A percentile compares a stretch with the other conserved stretches of the same genome.
phyloP scores from a whole-genome alignment of 768 basidiomycete species.

The Leucocoprinus sp. region DNA sequence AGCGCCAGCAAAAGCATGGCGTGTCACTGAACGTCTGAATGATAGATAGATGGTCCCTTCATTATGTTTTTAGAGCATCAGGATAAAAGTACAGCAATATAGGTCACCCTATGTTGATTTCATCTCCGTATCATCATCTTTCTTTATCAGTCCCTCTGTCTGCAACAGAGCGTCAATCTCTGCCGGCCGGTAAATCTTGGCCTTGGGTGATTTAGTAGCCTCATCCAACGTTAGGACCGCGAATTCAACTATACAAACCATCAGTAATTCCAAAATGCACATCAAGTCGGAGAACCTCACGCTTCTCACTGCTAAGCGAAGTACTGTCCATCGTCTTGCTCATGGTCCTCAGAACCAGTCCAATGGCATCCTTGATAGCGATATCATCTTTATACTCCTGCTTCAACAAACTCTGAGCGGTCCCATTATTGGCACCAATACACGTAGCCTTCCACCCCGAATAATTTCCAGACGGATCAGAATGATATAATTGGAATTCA shows the following conservation, averaged over 20 bases:
- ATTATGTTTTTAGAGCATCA: too few species aligned
- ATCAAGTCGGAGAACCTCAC: conserved; percentile 48
- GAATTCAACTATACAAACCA: conserved; percentile 70
- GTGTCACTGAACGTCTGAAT: too few species aligned
- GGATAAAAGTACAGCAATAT: conserved; percentile 20
- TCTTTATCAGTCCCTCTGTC: conserved; percentile 79
- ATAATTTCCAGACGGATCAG: conserved; percentile 97
- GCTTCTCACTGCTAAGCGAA: conserved; percentile 90
- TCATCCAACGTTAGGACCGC: conserved; percentile 87
- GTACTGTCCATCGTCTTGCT: conserved; percentile 99
- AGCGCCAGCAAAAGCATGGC: conserved; percentile 64
- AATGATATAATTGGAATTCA: conserved; percentile 95
- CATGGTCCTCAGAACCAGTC: conserved; percentile 89
- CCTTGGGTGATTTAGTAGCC: conserved; percentile 65
- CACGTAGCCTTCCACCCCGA: conserved; percentile 98
- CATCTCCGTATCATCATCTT: conserved; percentile 79
- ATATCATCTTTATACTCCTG: conserved; percentile 99
- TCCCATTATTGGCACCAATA: conserved; percentile 97
- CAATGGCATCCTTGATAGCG: conserved; percentile 82
- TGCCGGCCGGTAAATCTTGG: conserved; percentile 84
- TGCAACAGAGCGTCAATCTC: conserved; percentile 82
- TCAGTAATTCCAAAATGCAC: conserved; percentile 7
- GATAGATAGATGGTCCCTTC: too few species aligned
- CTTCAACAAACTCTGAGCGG: conserved; percentile 89
- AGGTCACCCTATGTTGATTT: conserved; percentile 34